Percentiles rank a stretch among this genome's conserved stretches.
Evolutionary conservation across 352 stramenopile species (phyloP).

Genomic region (Phytophthora ohioensis): DNA sequence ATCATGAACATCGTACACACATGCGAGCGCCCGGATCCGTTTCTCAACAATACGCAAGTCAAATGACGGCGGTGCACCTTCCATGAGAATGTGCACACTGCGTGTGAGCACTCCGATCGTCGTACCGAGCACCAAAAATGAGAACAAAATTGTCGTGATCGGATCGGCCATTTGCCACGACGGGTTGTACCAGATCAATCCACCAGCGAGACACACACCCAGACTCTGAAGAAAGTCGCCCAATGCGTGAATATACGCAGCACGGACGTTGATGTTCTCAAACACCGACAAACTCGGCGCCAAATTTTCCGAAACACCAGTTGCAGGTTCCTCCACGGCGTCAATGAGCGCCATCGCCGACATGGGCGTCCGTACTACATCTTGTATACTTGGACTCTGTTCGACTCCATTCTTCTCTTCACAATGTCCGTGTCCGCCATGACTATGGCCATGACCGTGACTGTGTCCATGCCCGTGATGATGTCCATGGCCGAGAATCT

Average conservation of each 20-base stretch:
- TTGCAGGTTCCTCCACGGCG: constrained; percentile 32
- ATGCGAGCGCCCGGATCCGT: constrained; percentile 60
- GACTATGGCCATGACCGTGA: constrained; percentile 58
- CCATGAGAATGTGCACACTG: constrained; percentile 95
- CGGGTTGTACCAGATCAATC: constrained; percentile 97
- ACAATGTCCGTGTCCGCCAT: constrained; percentile 43
- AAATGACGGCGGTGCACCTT: constrained; percentile 88
- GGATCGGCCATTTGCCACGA: constrained; percentile 96
- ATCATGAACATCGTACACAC: constrained; percentile 96
- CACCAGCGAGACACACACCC: constrained; percentile 95
- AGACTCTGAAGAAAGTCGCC: constrained; percentile 97
- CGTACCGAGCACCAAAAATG: constrained; percentile 93
- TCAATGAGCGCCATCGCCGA: constrained; percentile 82
- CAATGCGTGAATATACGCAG: constrained; percentile 97
- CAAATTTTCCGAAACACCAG: constrained; percentile 9
- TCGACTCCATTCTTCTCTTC: constrained; percentile 43
- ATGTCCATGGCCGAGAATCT: constrained; percentile 89
- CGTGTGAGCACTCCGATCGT: constrained; percentile 93
- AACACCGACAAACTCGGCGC: constrained; percentile 47
- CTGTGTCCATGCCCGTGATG: constrained; percentile 57
- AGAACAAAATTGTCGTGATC: constrained; percentile 97
- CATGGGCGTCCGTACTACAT: constrained; percentile 75
- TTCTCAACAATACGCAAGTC: constrained; percentile 68
- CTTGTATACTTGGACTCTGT: constrained; percentile 51
- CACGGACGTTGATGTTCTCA: constrained; percentile 97